Conservation (phyloP, 202 grass and related monocot species). For the Carex sylvatica region DNA sequence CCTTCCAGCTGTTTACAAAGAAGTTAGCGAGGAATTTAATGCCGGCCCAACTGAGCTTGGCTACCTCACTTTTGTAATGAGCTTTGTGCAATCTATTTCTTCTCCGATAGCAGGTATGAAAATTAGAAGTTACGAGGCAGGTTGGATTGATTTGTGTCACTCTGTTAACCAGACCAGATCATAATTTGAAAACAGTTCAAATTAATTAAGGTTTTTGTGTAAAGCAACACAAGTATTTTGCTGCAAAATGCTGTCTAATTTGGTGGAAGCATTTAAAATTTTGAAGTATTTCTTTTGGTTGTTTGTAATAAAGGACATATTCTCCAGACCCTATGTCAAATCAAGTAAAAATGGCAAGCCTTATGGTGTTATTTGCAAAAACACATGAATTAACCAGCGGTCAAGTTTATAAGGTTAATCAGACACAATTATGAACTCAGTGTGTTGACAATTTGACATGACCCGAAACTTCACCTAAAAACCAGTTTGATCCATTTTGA, state of each 20-base stretch:
- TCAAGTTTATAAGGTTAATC: neutral
- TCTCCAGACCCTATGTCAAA: neutral
- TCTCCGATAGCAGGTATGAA: constrained; percentile 61
- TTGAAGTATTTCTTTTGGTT: neutral
- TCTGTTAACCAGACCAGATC: neutral
- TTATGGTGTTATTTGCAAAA: neutral
- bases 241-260: neutral
- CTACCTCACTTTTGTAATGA: constrained; percentile 88
- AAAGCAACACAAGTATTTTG: neutral
- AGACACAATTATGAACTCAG: neutral
- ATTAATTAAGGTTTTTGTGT: neutral
- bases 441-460: neutral
- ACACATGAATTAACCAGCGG: neutral
- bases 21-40: constrained; percentile 84
- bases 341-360: neutral
- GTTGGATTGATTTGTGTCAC: neutral
- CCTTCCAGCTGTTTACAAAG: constrained; percentile 92
- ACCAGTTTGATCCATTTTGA: neutral
- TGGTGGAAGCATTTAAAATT: neutral
- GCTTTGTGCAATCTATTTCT: constrained; percentile 79
- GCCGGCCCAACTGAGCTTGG: constrained; percentile 83
- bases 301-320: neutral
- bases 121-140: neutral
- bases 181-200: neutral
- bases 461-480: neutral